Percentiles rank a stretch among this genome's conserved stretches.
These are phyloP conservation scores for Trichoderma harzianum DNA, from an alignment of 2,329 filamentous ascomycete species.

Conservation along the genomic window DNA sequence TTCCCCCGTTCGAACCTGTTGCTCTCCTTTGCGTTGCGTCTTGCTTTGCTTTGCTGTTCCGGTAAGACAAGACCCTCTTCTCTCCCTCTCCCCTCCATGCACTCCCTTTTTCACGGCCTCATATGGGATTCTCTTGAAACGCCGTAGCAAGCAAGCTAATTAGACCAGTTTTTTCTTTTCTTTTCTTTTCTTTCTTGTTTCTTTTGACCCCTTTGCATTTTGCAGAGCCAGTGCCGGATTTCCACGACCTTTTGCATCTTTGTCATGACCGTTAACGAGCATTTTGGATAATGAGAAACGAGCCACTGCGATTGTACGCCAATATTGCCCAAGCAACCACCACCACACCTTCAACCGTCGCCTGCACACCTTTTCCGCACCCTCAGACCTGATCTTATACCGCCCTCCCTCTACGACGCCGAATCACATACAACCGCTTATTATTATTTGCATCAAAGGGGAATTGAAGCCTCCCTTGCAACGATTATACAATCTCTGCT, in stretches of 20 bases:
- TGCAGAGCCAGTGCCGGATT: not conserved
- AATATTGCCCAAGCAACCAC: conserved; percentile 13
- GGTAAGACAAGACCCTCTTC: conserved; percentile 12
- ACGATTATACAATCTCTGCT: not conserved
- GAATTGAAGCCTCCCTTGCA: conserved; percentile 11
- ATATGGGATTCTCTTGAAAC: not conserved
- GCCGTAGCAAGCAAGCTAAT: conserved; percentile 8
- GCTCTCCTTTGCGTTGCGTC: conserved; percentile 8
- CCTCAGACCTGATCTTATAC: conserved; percentile 5
- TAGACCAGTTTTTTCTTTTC: conserved; percentile 4
- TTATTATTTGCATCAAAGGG: not conserved
- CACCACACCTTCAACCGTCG: not conserved
- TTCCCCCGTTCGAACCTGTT: not conserved
- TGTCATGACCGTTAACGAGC: conserved; percentile 20
- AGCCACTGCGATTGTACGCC: conserved; percentile 18
- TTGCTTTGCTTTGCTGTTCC: conserved; percentile 12
- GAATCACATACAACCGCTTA: not conserved
- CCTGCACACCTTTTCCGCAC: not conserved
- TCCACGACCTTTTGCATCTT: conserved; percentile 17
- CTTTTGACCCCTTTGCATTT: not conserved
- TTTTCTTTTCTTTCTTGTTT: conserved; percentile 2
- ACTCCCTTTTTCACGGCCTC: conserved; percentile 18
- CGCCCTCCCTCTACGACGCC: not conserved
- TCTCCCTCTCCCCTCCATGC: conserved; percentile 6
- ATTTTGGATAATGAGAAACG: conserved; percentile 21